phyloP scores from a whole-genome alignment of 176 grass and related monocot species.

The Aegilops speltoides region DNA sequence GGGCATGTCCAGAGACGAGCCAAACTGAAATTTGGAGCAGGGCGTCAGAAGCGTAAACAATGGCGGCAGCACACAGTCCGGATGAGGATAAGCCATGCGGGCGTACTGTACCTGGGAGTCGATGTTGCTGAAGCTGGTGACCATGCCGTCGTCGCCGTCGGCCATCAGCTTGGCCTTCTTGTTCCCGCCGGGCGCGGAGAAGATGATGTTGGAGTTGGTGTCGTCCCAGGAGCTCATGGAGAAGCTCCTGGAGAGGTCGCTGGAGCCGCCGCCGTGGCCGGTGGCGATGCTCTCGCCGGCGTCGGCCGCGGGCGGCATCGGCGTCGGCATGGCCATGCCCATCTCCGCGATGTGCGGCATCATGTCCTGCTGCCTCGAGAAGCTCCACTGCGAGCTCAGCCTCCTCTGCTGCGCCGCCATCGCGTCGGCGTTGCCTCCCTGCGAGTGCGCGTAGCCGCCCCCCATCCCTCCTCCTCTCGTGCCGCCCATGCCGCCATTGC shows the following conservation, averaged over 20 bases:
- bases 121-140: slow-evolving; percentile 64
- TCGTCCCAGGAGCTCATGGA: slow-evolving; percentile 90
- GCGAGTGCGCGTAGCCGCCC: slow-evolving; percentile 2
- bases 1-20: slow-evolving; percentile 61
- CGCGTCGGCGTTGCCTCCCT: slow-evolving; percentile 1
- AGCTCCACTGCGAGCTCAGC: slow-evolving; percentile 66
- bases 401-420: slow-evolving; percentile 34
- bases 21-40: slow-evolving; percentile 45
- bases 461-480: slow-evolving; percentile 32
- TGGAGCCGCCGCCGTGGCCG: slow-evolving; percentile 35
- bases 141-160: slow-evolving; percentile 50
- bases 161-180: slow-evolving; percentile 54
- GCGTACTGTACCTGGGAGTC: slow-evolving; percentile 54
- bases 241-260: slow-evolving; percentile 66
- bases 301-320: slow-evolving; percentile 11
- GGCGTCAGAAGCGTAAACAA: not conserved
- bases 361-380: slow-evolving; percentile 66
- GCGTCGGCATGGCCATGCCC: slow-evolving; percentile 39
- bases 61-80: not conserved
- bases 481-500: slow-evolving; percentile 28
- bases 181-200: slow-evolving; percentile 42
- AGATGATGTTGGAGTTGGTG: slow-evolving; percentile 80
- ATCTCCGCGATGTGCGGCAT: slow-evolving; percentile 75
- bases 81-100: not conserved
- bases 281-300: slow-evolving; percentile 47